These are phyloP conservation scores for Psilocybe azurescens DNA, from an alignment of 768 basidiomycete genomes.

Conservation along the genomic window DNA sequence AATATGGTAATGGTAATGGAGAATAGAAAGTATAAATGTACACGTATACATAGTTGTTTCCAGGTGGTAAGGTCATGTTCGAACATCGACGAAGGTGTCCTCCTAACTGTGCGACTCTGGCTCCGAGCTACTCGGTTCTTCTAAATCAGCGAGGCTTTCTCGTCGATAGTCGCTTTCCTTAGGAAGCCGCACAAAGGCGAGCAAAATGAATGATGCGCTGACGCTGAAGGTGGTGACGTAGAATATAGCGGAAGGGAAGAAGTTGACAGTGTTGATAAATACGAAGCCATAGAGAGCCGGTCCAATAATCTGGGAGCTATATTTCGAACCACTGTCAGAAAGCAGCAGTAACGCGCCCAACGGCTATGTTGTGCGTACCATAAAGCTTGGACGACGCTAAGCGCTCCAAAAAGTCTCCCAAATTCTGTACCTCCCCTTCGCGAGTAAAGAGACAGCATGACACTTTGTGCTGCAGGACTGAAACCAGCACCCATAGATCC, in stretches of 20 bases:
- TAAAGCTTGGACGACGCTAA: slow-evolving; percentile 76
- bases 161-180: slow-evolving; percentile 12
- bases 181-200: slow-evolving; percentile 53
- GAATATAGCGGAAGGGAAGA: slow-evolving; percentile 74
- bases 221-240: slow-evolving; percentile 51
- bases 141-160: slow-evolving; percentile 14
- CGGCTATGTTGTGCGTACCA: slow-evolving; percentile 42
- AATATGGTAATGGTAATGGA: not conserved
- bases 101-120: not conserved
- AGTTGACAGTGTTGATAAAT: slow-evolving; percentile 73
- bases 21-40: not conserved
- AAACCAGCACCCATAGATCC: slow-evolving; percentile 68
- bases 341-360: not conserved
- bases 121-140: slow-evolving; percentile 7
- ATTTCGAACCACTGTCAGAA: slow-evolving; percentile 1
- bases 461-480: slow-evolving; percentile 69
- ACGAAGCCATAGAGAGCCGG: slow-evolving; percentile 76
- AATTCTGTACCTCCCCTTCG: slow-evolving; percentile 61
- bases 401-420: slow-evolving; percentile 80
- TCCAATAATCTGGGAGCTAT: slow-evolving; percentile 69
- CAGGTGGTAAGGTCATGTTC: not conserved
- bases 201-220: slow-evolving; percentile 45
- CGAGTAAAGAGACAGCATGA: slow-evolving; percentile 71
- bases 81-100: slow-evolving; percentile 10
- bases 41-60: not conserved